Evolutionary conservation across 192 early-diverging fungal species (phyloP).

Genomic region (Radiomyces spectabilis): DNA sequence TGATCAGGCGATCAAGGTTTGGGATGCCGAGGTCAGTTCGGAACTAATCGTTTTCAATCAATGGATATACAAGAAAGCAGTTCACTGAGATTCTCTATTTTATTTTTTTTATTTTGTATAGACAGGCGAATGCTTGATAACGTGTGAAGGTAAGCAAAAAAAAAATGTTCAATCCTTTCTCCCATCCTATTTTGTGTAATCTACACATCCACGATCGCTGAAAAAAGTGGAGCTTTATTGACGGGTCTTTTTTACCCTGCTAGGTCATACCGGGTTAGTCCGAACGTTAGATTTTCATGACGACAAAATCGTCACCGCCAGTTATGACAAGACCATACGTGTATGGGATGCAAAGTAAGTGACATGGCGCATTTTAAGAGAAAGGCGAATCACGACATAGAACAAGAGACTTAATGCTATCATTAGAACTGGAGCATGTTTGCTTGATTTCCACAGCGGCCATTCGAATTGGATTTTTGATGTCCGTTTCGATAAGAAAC

Average conservation of each 20-base stretch:
- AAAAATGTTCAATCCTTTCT: not conserved
- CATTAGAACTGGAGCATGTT: constrained; percentile 53
- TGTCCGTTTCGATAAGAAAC: constrained; percentile 75
- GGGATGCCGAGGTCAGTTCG: constrained; percentile 44
- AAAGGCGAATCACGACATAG: not conserved
- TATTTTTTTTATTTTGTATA: not conserved
- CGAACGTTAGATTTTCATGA: constrained; percentile 84
- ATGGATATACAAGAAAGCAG: no score
- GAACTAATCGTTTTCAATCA: not conserved
- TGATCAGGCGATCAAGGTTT: constrained; percentile 73
- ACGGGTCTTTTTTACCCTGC: constrained; percentile 39
- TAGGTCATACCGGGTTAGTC: constrained; percentile 68
- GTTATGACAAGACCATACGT: constrained; percentile 91
- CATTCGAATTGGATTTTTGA: constrained; percentile 95
- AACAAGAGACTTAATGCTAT: not conserved
- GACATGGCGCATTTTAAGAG: no score
- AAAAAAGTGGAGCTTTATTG: no score
- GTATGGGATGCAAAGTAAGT: constrained; percentile 78
- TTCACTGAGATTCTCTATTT: not conserved
- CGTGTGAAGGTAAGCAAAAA: constrained; percentile 29
- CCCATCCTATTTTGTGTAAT: not conserved
- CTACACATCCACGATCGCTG: constrained; percentile 23
- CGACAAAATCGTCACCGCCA: constrained; percentile 67
- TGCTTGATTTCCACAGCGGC: constrained; percentile 63
- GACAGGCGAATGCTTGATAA: constrained; percentile 45